phyloP scores from a whole-genome alignment of 495 filamentous ascomycete species.

The Pseudevernia furfuracea region DNA sequence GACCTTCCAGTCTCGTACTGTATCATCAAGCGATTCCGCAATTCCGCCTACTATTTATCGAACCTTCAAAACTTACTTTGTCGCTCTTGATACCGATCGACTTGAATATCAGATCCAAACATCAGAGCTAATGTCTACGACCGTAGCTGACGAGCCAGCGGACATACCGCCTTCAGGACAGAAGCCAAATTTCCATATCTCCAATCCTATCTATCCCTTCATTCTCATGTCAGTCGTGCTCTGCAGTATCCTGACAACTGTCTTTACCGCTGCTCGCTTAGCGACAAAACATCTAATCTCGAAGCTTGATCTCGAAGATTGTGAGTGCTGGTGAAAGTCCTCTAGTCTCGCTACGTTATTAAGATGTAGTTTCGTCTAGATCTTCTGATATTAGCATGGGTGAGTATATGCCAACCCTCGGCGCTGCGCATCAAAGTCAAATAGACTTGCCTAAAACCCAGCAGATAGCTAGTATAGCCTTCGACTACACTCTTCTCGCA shows the following conservation, averaged over 20 bases:
- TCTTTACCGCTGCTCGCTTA: constrained; percentile 1
- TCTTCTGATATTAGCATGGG: not conserved
- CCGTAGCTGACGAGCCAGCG: too few relatives aligned
- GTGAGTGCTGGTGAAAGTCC: not conserved
- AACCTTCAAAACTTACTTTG: too few relatives aligned
- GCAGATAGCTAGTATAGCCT: not conserved
- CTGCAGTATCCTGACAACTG: constrained; percentile 6
- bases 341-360: not conserved
- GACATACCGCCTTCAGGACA: too few relatives aligned
- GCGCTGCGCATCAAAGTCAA: too few relatives aligned
- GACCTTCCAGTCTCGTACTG: too few relatives aligned
- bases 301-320: not conserved
- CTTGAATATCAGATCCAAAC: too few relatives aligned
- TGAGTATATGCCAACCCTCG: not conserved
- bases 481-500: too few relatives aligned
- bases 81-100: too few relatives aligned
- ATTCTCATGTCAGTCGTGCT: constrained; percentile 7
- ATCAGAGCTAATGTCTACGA: too few relatives aligned
- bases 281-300: not conserved
- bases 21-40: too few relatives aligned
- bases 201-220: not conserved
- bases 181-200: too few relatives aligned
- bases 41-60: too few relatives aligned
- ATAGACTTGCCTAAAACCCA: not conserved
- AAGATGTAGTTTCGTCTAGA: not conserved